A percentile compares a stretch with the other conserved stretches of the same genome.
phyloP scores from a whole-genome alignment of 2,329 filamentous ascomycete genomes.

The Berkeleyomyces basicola region DNA sequence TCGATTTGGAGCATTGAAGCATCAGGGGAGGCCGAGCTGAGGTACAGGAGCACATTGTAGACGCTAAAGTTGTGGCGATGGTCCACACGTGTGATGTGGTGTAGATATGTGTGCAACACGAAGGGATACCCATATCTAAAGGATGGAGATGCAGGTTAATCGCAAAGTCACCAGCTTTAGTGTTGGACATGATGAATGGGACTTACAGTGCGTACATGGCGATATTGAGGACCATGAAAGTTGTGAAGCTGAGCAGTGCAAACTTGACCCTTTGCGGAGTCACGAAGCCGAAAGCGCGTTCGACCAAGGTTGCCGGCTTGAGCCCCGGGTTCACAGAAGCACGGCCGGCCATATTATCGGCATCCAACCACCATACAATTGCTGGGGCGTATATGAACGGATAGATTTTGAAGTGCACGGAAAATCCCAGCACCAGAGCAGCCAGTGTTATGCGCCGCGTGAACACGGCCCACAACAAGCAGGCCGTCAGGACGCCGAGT shows the following conservation, averaged over 20 bases:
- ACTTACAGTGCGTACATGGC: constrained; percentile 62
- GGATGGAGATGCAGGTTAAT: constrained; percentile 10
- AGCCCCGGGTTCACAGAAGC: background rate
- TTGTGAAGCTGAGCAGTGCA: constrained; percentile 46
- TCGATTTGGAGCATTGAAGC: constrained; percentile 38
- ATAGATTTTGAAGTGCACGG: constrained; percentile 97
- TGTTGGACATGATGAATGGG: background rate
- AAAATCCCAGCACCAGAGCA: constrained; percentile 60
- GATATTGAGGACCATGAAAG: constrained; percentile 58
- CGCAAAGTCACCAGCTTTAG: background rate
- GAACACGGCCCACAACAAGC: constrained; percentile 67
- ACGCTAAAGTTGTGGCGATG: constrained; percentile 97
- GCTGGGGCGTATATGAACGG: constrained; percentile 86
- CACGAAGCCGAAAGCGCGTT: constrained; percentile 25
- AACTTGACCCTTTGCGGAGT: constrained; percentile 41
- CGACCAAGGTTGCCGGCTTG: constrained; percentile 14
- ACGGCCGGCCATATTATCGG: constrained; percentile 25
- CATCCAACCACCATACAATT: constrained; percentile 66
- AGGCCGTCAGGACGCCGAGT: constrained; percentile 68
- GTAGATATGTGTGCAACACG: constrained; percentile 75
- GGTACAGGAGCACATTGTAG: constrained; percentile 83
- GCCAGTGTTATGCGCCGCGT: constrained; percentile 45
- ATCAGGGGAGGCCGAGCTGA: constrained; percentile 49
- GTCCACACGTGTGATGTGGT: constrained; percentile 84
- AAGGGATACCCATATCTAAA: constrained; percentile 62